These are phyloP conservation scores for Fusarium hainanense DNA, from an alignment of 2,329 filamentous ascomycete genomes.

Conservation along the genomic window DNA sequence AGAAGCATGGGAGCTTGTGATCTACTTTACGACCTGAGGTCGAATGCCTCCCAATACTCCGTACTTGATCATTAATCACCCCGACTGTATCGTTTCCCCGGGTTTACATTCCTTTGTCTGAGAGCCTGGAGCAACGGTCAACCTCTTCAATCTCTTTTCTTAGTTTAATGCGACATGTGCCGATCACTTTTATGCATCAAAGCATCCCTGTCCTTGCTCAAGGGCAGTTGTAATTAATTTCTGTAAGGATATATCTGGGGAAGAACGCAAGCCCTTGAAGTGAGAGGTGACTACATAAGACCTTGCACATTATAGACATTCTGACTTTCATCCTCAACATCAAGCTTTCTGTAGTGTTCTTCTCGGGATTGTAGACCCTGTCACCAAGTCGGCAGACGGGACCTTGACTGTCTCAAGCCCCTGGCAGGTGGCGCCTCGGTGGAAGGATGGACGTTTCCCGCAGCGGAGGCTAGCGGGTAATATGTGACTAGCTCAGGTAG, in stretches of 20 bases:
- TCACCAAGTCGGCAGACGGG: not conserved
- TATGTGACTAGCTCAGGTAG: not conserved
- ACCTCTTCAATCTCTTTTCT: not conserved
- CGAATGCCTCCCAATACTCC: not conserved
- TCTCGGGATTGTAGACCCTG: conserved; percentile 10
- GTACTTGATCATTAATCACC: not conserved
- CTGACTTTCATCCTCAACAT: not conserved
- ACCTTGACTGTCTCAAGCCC: conserved; percentile 9
- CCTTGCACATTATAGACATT: not conserved
- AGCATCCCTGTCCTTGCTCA: not conserved
- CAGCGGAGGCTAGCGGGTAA: conserved; percentile 18
- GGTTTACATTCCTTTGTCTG: not conserved
- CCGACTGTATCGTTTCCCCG: not conserved
- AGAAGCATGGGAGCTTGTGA: not conserved
- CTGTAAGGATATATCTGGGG: conserved; percentile 1
- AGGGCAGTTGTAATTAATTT: not conserved
- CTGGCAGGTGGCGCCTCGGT: conserved; percentile 18
- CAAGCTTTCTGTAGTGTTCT: conserved; percentile 12
- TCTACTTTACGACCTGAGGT: not conserved
- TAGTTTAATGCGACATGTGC: not conserved
- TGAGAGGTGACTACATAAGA: not conserved
- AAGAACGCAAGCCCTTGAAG: not conserved
- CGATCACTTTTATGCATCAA: conserved; percentile 1
- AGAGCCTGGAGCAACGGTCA: not conserved
- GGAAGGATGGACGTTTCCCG: conserved; percentile 1